Evolutionary conservation across 768 basidiomycete genomes (phyloP).

Genomic region (Russula earlei): DNA sequence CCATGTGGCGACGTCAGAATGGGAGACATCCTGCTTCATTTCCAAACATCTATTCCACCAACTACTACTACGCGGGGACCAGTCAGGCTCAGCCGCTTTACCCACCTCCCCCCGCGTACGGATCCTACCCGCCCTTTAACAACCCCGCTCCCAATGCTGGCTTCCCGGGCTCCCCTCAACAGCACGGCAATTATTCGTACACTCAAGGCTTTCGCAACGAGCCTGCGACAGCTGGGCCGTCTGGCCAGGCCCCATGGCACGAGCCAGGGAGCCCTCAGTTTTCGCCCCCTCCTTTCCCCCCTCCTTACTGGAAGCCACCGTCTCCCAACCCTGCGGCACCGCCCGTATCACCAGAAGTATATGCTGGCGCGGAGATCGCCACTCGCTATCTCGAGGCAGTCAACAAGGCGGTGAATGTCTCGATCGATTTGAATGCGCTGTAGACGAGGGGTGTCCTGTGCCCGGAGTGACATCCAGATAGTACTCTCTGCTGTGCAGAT

Average conservation of each 20-base stretch:
- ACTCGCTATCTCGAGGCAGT: slow-evolving; percentile 7
- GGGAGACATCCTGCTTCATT: background rate
- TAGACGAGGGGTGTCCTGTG: background rate
- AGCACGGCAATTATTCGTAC: background rate
- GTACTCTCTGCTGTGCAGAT: background rate
- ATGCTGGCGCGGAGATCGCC: background rate
- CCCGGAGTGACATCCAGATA: background rate
- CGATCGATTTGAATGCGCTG: background rate
- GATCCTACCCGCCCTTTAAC: too few relatives aligned
- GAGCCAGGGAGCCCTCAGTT: too few relatives aligned
- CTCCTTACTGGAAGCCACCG: background rate
- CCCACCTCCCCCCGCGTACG: too few relatives aligned
- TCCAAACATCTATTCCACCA: background rate
- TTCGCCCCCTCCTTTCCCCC: slow-evolving; percentile 1
- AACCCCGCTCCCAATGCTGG: background rate
- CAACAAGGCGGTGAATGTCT: slow-evolving; percentile 4
- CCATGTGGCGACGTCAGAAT: background rate
- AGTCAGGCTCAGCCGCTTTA: background rate
- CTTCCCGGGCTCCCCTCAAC: background rate
- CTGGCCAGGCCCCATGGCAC: too few relatives aligned
- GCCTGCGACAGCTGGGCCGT: too few relatives aligned
- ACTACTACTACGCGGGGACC: background rate
- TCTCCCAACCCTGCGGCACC: background rate
- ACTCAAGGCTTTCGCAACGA: too few relatives aligned
- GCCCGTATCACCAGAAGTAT: background rate